Percentiles rank a stretch among this genome's conserved stretches.
Conservation (phyloP, 1,139 yeast genomes). For the Candida sp. region DNA sequence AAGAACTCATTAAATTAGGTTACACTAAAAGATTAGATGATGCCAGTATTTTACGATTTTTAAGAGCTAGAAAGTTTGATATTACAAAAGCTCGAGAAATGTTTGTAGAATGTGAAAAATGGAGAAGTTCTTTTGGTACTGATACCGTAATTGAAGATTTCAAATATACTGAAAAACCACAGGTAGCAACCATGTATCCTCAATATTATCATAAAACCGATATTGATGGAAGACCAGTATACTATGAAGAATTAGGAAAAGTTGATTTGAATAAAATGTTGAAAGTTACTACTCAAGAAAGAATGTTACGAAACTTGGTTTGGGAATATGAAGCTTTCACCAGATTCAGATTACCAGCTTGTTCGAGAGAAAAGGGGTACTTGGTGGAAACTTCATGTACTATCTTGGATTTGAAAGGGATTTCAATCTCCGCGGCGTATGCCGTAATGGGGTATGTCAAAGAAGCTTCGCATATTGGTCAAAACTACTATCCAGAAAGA, state of each 20-base stretch:
- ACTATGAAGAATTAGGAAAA: slow-evolving; percentile 88
- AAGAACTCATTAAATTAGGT: slow-evolving; percentile 58
- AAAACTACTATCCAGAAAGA: slow-evolving; percentile 98
- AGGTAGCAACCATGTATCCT: slow-evolving; percentile 88
- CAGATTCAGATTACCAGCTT: slow-evolving; percentile 84
- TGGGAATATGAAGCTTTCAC: slow-evolving; percentile 97
- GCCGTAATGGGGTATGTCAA: slow-evolving; percentile 85
- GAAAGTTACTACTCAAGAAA: slow-evolving; percentile 90
- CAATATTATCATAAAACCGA: slow-evolving; percentile 98
- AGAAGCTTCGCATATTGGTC: slow-evolving; percentile 93
- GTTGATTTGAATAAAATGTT: slow-evolving; percentile 90
- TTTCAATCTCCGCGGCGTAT: slow-evolving; percentile 78
- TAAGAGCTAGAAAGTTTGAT: slow-evolving; percentile 95
- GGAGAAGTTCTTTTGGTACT: slow-evolving; percentile 87
- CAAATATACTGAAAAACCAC: slow-evolving; percentile 84
- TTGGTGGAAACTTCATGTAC: slow-evolving; percentile 96
- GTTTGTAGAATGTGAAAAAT: slow-evolving; percentile 84
- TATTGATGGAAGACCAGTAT: slow-evolving; percentile 94
- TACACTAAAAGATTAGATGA: slow-evolving; percentile 79
- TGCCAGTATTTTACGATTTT: slow-evolving; percentile 80
- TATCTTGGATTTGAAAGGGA: slow-evolving; percentile 91
- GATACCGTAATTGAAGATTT: slow-evolving; percentile 85
- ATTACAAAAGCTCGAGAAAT: slow-evolving; percentile 72
- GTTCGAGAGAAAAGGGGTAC: slow-evolving; percentile 76
- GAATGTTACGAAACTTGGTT: slow-evolving; percentile 92